Base-by-base conservation (phyloP, 2,329 filamentous ascomycete genomes). In the Aureobasidium namibiae region DNA sequence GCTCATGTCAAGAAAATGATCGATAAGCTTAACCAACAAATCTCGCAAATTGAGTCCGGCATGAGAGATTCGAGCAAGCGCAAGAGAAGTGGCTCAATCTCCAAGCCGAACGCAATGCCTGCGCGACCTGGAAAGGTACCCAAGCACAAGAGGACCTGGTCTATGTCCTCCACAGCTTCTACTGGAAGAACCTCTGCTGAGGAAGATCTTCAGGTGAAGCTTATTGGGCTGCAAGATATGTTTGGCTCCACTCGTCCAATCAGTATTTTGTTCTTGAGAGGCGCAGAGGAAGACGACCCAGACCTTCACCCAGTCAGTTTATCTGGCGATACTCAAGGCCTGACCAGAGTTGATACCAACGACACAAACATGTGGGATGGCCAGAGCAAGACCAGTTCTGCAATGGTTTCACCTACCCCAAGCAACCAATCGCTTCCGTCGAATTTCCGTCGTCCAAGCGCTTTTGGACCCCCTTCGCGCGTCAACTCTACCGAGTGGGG, bases 1-100 rank as follows among this genome's bases (percentile, higher is more conserved):
- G 89, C 90, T 0, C 92, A 97, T 67, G 89, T 97, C 64, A 95
- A 95, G 74, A 97, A 96, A 75, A 90, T 88, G 0, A 96, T 97
- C 66, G 92, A 96, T 69, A 97, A 96, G 74, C 77, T 96, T 48
- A 95, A 95, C 73, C 91, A 96, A 69, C 92, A 96, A 68, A 94
- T 96, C 61, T 80, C 87, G 0, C 91, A 96, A 68, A 78, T 80
- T 23, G 83, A 85, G 67, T 77, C 82, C 59, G 82, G 82, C 21
- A 79, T 82, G 70, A 80, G 81, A 61, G 80, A 80, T 53, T 76
- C 81, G 59, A 80, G 82, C 62, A 86, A 85, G 69, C 76, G 82
- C 59, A 85, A 85, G 69, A 79, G 83, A 68, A 81, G 76, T 65
- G 76, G 76, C 26, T 79, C 80, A 0, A 74, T 79, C 10, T 68